Conservation (phyloP, 352 stramenopile species). For the Thalassiosira oceanica region DNA sequence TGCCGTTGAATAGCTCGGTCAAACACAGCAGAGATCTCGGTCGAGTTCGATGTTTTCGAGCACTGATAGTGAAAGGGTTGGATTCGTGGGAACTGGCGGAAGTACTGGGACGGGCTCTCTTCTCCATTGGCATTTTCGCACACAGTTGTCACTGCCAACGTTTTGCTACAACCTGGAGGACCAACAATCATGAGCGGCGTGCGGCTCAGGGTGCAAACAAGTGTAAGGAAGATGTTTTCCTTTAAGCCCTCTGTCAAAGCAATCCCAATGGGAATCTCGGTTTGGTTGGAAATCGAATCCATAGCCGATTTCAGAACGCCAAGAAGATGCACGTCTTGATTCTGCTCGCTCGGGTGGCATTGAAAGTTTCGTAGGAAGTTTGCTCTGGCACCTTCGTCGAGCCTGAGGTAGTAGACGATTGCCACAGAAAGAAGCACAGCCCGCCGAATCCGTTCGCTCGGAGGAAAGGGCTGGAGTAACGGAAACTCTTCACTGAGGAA, state of each 20-base stretch:
- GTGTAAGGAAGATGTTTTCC: constrained; percentile 74
- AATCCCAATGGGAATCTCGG: constrained; percentile 57
- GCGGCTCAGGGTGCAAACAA: constrained; percentile 54
- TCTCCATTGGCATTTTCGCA: constrained; percentile 61
- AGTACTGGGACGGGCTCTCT: constrained; percentile 38
- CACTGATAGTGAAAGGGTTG: constrained; percentile 66
- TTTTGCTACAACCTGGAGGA: constrained; percentile 49
- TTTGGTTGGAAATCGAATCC: constrained; percentile 22
- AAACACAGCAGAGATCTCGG: constrained; percentile 55
- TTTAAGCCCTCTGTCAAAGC: constrained; percentile 53
- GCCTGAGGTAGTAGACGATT: constrained; percentile 58
- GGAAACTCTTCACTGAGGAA: constrained; percentile 55
- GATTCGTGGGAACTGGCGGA: constrained; percentile 37
- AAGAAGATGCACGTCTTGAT: constrained; percentile 16
- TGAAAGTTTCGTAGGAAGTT: constrained; percentile 29
- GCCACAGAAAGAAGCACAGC: constrained; percentile 50
- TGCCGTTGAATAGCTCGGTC: constrained; percentile 52
- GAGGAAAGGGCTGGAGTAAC: too few species aligned
- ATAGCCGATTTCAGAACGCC: constrained; percentile 28
- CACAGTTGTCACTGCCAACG: constrained; percentile 60
- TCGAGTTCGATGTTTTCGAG: constrained; percentile 47
- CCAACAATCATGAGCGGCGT: constrained; percentile 71
- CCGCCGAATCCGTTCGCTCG: constrained; percentile 6
- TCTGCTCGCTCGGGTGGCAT: constrained; percentile 29
- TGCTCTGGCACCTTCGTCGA: constrained; percentile 29